Conservation (phyloP, 768 basidiomycete species). For the Boletus eberwhitei region DNA sequence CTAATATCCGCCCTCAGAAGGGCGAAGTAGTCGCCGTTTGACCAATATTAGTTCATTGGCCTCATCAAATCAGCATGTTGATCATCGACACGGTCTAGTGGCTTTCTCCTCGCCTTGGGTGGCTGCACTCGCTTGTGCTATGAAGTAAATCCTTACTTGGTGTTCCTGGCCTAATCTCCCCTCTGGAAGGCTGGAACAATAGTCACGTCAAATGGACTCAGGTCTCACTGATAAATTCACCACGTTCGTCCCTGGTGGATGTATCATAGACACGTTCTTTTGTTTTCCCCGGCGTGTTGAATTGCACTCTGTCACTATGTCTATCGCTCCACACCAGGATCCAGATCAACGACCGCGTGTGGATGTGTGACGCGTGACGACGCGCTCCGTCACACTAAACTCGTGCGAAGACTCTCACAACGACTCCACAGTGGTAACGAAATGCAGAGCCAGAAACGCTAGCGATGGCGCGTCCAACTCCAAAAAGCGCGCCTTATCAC, state of each 20-base stretch:
- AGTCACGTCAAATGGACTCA: not conserved
- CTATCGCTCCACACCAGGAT: not conserved
- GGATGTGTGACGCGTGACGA: conserved; percentile 23
- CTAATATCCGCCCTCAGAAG: not conserved
- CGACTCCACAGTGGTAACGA: conserved; percentile 20
- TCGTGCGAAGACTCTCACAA: not conserved
- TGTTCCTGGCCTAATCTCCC: not conserved
- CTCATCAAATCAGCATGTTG: conserved; percentile 1
- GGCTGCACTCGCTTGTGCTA: not conserved
- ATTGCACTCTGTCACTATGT: not conserved
- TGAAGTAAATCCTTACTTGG: not conserved
- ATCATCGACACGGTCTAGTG: not conserved
- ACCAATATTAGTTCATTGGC: not conserved
- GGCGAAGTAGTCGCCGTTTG: not conserved
- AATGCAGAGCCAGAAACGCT: conserved; percentile 37
- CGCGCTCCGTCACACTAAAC: conserved; percentile 24
- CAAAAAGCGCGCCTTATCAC: conserved; percentile 26
- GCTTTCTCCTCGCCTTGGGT: too few relatives aligned
- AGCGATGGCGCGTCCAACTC: conserved; percentile 26
- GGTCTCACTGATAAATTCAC: not conserved
- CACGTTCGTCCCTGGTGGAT: not conserved
- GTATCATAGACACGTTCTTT: not conserved
- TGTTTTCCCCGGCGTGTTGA: not conserved
- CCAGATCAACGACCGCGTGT: not conserved
- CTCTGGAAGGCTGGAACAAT: not conserved